Evolutionary conservation across 2,329 filamentous ascomycete species (phyloP), one percentile per base, ranked within the genome.

Genomic region (Aspergillus sp.): DNA sequence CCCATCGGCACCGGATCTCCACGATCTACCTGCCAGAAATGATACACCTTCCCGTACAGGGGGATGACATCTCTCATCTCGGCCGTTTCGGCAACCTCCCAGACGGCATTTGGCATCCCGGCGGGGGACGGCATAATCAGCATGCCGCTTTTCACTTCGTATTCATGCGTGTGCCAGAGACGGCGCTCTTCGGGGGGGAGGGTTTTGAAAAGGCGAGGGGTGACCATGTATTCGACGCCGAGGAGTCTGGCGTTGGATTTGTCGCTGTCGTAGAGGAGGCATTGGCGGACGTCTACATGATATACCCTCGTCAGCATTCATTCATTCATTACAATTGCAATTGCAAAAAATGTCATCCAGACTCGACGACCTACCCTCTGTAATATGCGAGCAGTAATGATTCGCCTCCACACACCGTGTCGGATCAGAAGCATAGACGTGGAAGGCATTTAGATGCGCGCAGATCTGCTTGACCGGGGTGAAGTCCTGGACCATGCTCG

Each of bases 191-290:
- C 77, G 0, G 67, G 41, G 1, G 80, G 75, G 0, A 94, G 78
- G 0, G 77, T 79, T 34, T 78, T 73, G 69, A 83, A 94, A 0
- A 93, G 70, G 3, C 73, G 71, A 0, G 81, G 78, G 0, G 83
- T 82, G 57, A 94, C 82, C 86, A 93, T 90, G 72, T 94, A 94
- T 65, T 94, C 88, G 57, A 94, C 77, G 6, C 88, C 88, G 51
- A 94, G 87, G 12, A 94, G 77, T 0, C 84, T 78, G 0, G 87
- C 87, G 28, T 79, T 77, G 5, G 79, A 73, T 0, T 75, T 73
- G 0, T 82, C 75, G 0, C 80, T 79, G 66, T 94, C 88, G 70
- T 93, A 94, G 51, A 94, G 78, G 29, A 94, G 79, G 64, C 88
- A 94, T 72, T 94, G 88, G 3, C 88, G 79, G 47, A 94, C 76